Evolutionary conservation across 345 rosid genomes (phyloP).

Genomic region (Salix viminalis): DNA sequence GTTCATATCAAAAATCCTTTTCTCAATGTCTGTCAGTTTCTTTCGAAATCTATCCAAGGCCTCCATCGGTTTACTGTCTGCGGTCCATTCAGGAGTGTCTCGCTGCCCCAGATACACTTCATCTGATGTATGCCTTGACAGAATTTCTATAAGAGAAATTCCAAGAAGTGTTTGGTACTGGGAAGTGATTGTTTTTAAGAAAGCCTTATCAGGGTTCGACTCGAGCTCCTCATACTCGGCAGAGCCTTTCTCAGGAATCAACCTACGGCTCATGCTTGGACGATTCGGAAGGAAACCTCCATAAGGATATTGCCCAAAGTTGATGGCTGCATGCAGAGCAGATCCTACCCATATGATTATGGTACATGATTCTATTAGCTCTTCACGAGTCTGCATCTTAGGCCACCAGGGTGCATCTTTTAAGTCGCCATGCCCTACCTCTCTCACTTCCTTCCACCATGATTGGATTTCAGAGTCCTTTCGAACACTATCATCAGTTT

Average conservation of each 20-base stretch:
- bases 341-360: conserved; percentile 43
- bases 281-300: conserved; percentile 46
- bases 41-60: conserved; percentile 37
- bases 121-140: conserved; percentile 43
- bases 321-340: conserved; percentile 44
- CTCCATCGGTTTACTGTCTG: conserved; percentile 17
- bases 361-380: conserved; percentile 34
- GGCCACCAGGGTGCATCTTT: conserved; percentile 46
- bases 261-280: conserved; percentile 39
- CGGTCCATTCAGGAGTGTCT: conserved; percentile 39
- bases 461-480: conserved; percentile 36
- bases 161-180: conserved; percentile 36
- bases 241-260: conserved; percentile 33
- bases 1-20: conserved; percentile 20
- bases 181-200: conserved; percentile 33
- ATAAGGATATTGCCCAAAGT: conserved; percentile 44
- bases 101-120: conserved; percentile 45
- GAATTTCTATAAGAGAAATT: conserved; percentile 39
- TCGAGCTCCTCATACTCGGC: conserved; percentile 32
- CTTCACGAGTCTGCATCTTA: conserved; percentile 30
- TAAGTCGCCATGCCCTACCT: conserved; percentile 41
- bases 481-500: conserved; percentile 23
- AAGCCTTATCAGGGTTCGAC: conserved; percentile 33
- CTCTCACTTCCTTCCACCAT: conserved; percentile 44
- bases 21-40: conserved; percentile 27